Evolutionary conservation across 148 eudicot genomes (phyloP).

Genomic region (Agrostemma githago): DNA sequence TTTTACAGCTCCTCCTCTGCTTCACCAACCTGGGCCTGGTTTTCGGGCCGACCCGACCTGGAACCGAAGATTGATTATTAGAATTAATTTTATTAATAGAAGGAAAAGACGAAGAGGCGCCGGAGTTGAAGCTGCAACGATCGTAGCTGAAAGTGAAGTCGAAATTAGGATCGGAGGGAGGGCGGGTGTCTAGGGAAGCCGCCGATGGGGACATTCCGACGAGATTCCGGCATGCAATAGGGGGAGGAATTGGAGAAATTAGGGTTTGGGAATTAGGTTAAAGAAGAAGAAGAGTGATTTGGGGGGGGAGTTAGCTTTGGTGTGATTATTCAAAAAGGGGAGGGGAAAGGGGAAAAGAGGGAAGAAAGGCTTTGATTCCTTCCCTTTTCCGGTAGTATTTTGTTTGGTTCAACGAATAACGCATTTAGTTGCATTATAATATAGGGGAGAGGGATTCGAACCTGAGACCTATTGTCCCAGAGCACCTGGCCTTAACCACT

Average conservation of each 20-base stretch:
- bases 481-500: too few species aligned
- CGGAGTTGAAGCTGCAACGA: constrained; percentile 24
- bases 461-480: too few species aligned
- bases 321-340: not conserved
- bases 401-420: too few species aligned
- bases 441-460: too few species aligned
- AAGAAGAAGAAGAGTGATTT: not conserved
- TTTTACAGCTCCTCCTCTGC: constrained; percentile 34
- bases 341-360: not conserved
- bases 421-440: too few species aligned
- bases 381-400: not conserved
- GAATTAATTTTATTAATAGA: not conserved
- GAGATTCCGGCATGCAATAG: constrained; percentile 17
- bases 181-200: constrained; percentile 15
- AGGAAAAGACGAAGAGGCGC: constrained; percentile 10
- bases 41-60: constrained; percentile 25
- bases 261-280: constrained; percentile 18
- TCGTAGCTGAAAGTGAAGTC: constrained; percentile 12
- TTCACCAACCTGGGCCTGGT: constrained; percentile 52
- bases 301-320: not conserved
- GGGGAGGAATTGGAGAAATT: not conserved
- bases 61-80: not conserved
- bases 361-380: not conserved
- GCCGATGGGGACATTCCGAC: constrained; percentile 29
- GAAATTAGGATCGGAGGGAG: constrained; percentile 18